Base-by-base conservation (phyloP, 176 grass and related monocot genomes). In the Oryza coarctata region DNA sequence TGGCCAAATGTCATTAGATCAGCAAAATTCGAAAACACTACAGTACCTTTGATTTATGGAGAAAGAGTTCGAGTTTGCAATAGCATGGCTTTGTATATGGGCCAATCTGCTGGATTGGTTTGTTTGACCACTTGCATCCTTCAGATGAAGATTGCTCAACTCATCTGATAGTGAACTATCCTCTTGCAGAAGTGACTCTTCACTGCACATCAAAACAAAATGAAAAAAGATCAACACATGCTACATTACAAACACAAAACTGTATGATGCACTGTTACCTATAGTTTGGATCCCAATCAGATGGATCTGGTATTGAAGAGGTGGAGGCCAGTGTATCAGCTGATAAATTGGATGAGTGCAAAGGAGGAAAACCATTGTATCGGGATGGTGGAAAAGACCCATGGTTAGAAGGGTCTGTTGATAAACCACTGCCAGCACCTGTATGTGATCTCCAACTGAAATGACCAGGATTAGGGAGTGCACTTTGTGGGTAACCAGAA, bases 251-350 rank as follows among this genome's bases (percentile, higher is more conserved):
- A 80, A 66, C 25, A 93, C 25, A 23, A 32, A 66, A 80, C 52
- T 81, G 22, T 50, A 50, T 43, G 50, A 85, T 73, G 74, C 57
- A 69, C 14, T 36, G 55, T 88, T 88, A 99, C 97, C 93, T 99
- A 79, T 96, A 99, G 80, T 94, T 87, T 41, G 91, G 93, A 84
- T 99, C 97, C 97, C 97, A 99, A 80, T 96, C 97, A 35, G 87
- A 89, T 70, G 93, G 93, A 87, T 95, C 77, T 76, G 85, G 87
- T 79, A 93, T 31, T 25, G 85, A 86, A 74, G 82, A 95, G 88
- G 86, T 89, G 69, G 83, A 93, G 41, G 85, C 80, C 68, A 85
- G 83, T 71, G 77, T 58, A 90, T 94, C 93, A 71, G 58, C 72
- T 65, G 73, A 80, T 57, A 75, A 25, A 23, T 89, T 69, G 18